Evolutionary conservation across 768 basidiomycete genomes (phyloP).

Genomic region (Lactarius akahatsu): DNA sequence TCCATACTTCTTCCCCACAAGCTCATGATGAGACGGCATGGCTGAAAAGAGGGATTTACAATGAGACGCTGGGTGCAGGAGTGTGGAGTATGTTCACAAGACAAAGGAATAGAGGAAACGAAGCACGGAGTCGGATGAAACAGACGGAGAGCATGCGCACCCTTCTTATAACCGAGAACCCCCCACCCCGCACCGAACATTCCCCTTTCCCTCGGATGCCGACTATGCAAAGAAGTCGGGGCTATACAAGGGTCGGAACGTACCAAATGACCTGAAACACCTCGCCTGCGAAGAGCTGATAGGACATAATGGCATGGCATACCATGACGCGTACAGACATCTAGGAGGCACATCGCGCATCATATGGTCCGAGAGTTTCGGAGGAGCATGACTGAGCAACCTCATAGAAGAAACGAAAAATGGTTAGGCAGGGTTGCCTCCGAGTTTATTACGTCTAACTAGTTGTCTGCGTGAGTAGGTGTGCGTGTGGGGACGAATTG

Average conservation of each 20-base stretch:
- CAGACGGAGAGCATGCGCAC: background rate
- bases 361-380: background rate
- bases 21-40: background rate
- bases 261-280: too few species aligned
- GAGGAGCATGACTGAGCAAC: too few species aligned
- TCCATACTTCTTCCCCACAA: background rate
- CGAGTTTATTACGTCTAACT: too few species aligned
- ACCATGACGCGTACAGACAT: background rate
- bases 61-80: too few species aligned
- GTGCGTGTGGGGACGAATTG: too few species aligned
- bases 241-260: background rate
- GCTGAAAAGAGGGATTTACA: too few species aligned
- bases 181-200: background rate
- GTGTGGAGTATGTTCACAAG: too few species aligned
- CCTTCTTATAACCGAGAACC: slow-evolving; percentile 1
- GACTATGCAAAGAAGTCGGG: background rate
- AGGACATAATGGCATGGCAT: background rate
- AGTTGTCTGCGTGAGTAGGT: too few species aligned
- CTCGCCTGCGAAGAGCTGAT: background rate
- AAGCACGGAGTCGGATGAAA: background rate
- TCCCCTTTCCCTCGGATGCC: background rate
- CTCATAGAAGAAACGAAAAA: too few species aligned
- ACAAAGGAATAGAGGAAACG: background rate
- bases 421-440: too few species aligned
- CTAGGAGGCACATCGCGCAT: background rate